Base-by-base conservation (phyloP, 2,329 filamentous ascomycete genomes). In the Fusarium liriodendri region DNA sequence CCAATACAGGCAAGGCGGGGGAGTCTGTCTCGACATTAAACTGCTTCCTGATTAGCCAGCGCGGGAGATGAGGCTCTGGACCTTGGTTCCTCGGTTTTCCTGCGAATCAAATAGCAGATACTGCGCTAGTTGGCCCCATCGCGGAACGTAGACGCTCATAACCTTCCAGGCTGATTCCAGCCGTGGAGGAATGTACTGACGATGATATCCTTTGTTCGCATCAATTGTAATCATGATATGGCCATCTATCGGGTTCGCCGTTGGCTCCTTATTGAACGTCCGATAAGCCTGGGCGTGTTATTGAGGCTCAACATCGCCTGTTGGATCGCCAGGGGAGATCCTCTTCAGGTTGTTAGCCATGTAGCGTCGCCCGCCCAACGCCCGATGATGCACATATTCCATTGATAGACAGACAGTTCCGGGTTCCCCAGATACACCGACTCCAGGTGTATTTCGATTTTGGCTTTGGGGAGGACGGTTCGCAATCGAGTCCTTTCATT, bases 21-120 rank as follows among this genome's bases (percentile, higher is more conserved):
- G 40, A 71, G 61, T 63, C 58, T 59, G 62, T 73, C 66, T 76
- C 54, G 70, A 67, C 50, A 42, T 76, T 73, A 73, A 70, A 69
- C 74, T 68, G 40, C 45, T 75, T 76, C 67, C 25, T 63, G 66
- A 70, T 67, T 78, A 75, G 76, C 45, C 42, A 37, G 20, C 25
- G 54, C 60, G 75, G 73, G 73, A 75, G 68, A 71, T 72, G 71
- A 74, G 76, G 72, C 72, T 75, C 71, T 64, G 57, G 32, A 59
- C 60, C 58, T 64, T 66, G 70, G 57, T 11, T 50, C 50, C 45
- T 62, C 45, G 45, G 54, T 27, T n/a, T 64, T 27, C 32, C 66
- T 63, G 42, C 72, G 58, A 75, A 75, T 73, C 35, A 61, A 60
- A 52, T 50, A 42, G 38, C 22, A 58, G 42, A 55, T 16, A 14